Evolutionary conservation across 768 basidiomycete genomes (phyloP), one percentile per base, ranked within the genome.

Genomic region (Wakefieldia striispora): DNA sequence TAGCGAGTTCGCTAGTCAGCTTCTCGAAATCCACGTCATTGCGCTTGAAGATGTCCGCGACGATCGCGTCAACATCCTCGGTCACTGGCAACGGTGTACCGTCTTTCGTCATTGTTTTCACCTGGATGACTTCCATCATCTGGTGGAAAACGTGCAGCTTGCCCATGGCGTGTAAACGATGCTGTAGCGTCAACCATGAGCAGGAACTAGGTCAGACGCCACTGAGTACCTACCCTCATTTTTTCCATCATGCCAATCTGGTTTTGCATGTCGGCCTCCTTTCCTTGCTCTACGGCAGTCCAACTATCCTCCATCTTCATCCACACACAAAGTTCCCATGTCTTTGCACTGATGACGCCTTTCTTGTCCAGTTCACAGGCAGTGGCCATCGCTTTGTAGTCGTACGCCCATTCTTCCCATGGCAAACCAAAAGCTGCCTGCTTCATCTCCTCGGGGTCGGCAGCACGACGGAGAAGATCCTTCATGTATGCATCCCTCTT

Each of bases 341-440:
- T 61, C 40, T 55, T 56, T 23, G 54, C 53, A 4, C 24, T 26
- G 9, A 68, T 58, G 13, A 51, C 9, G 1, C 63, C 63, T n/a
- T 45, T 50, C 39, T 56, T 56, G 40, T 58, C 52, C 24, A 55
- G 36, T 27, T 67, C 57, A 13, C 43, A 46, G 1, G 68, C 66
- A 7, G 55, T 50, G 10, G 51, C 53, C 67, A 68, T 68, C 7
- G 61, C 66, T 34, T 36, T 55, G 40, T 63, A 63, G 54, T 68
- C 67, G 24, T 68, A 61, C 6, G 34, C 38, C 66, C 68, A 68
- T 39, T 69, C 65, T 41, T 68, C 66, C 66, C 66, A 69, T 23
- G 66, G 66, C 24, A 69, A 48, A 24, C 63, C 67, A 54, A 61
- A 60, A 4, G 39, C 16, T 9, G 47, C 31, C 1, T 50, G 53